Evolutionary conservation across 176 grass and related monocot genomes (phyloP), one percentile per base, ranked within the genome.

Genomic region (Poa pratensis): DNA sequence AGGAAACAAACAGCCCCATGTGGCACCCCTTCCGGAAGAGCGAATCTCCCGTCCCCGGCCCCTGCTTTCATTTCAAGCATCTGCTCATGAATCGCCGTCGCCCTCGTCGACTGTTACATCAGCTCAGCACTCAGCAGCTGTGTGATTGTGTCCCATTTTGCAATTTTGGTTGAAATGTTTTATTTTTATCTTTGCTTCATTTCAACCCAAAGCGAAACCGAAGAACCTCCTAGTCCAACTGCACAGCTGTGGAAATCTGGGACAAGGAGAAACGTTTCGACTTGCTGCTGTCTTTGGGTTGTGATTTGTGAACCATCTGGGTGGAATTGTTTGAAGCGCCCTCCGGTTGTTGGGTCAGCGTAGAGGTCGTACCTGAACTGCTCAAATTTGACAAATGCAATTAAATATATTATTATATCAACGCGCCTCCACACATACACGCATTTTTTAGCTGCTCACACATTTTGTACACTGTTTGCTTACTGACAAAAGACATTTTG

Each of bases 141-240:
- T 35, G 34, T 8, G 39, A 42, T 8, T 42, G 39, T 8, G 1
- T 8, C 39, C 39, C 7, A 1, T 42, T 42, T 42, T 42, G 7
- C 39, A 42, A 42, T 42, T 42, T 42, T 42, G 39, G 39, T 42
- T 42, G 39, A 42, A 42, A 4, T 35, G 34, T 35, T 35, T 35
- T 35, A 35, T 42, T 42, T 42, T 42, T 8, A 42, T 9, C 7
- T 18, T 55, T 85, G 20, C 59, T 81, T 81, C 50, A 35, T 85
- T 89, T 85, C 60, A 75, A 66, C 27, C 60, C 69, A 76, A 85
- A 81, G 87, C 87, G 50, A 89, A 76, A 68, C 20, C 20, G 22
- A 22, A 23, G 69, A 73, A 20, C 75, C 58, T 89, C 57, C 46
- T 26, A 66, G 62, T 20, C 73, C 37, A 34, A 75, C 22, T 69